Evolutionary conservation across 371 early-diverging fungal genomes (phyloP).

Genomic region (Zancudomyces culisetae): DNA sequence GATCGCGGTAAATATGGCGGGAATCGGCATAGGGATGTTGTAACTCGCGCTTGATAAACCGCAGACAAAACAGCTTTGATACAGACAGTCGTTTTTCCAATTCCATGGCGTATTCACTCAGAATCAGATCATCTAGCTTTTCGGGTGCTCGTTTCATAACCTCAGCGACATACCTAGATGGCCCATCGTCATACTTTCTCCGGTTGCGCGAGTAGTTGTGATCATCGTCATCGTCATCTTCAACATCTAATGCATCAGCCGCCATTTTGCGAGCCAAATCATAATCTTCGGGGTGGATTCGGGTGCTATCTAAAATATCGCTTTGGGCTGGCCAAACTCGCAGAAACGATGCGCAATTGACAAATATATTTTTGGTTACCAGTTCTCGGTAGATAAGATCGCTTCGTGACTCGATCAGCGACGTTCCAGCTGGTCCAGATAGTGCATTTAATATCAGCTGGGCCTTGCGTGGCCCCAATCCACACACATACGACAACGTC

Average conservation of each 20-base stretch:
- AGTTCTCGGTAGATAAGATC: constrained; percentile 49
- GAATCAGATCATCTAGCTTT: constrained; percentile 61
- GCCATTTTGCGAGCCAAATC: constrained; percentile 92
- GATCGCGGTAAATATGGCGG: constrained; percentile 39
- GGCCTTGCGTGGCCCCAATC: constrained; percentile 90
- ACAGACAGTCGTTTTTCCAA: constrained; percentile 47
- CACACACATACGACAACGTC: constrained; percentile 74
- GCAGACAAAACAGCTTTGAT: constrained; percentile 54
- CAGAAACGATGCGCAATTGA: constrained; percentile 84
- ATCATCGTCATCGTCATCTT: constrained; percentile 43
- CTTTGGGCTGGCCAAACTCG: constrained; percentile 43
- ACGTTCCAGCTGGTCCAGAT: constrained; percentile 19
- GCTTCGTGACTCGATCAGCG: constrained; percentile 35
- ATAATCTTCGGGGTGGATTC: constrained; percentile 92
- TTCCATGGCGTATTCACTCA: constrained; percentile 80
- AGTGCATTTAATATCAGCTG: constrained; percentile 34
- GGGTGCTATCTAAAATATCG: constrained; percentile 78
- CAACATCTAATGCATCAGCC: constrained; percentile 85
- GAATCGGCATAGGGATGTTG: constrained; percentile 66
- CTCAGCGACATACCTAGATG: constrained; percentile 55
- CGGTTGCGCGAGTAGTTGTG: constrained; percentile 8
- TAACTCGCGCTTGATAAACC: constrained; percentile 72
- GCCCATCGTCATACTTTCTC: constrained; percentile 22
- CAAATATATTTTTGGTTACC: constrained; percentile 56
- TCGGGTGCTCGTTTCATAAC: constrained; percentile 59